A percentile compares a stretch with the other conserved stretches of the same genome.
Conservation (phyloP, 306 rosid genomes). For the Castanopsis chinensis region DNA sequence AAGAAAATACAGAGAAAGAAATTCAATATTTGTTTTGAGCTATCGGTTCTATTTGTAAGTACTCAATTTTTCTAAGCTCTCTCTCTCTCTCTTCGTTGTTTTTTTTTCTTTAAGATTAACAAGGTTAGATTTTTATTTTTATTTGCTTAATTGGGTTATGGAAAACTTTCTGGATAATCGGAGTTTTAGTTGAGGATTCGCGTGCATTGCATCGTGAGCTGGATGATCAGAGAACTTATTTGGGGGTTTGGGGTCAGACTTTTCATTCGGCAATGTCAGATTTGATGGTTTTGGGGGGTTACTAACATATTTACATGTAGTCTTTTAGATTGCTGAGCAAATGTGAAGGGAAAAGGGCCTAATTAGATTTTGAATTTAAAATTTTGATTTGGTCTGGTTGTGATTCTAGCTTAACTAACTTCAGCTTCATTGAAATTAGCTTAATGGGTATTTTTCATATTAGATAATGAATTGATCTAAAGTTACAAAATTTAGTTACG, state of each 20-base stretch:
- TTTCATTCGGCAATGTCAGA: slow-evolving; percentile 3
- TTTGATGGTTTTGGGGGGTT: neutral
- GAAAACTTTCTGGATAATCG: neutral
- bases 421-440: neutral
- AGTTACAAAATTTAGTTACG: neutral
- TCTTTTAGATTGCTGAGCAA: slow-evolving; percentile 10
- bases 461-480: neutral
- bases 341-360: neutral
- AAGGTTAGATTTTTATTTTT: neutral
- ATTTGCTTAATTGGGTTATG: neutral
- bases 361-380: neutral
- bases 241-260: neutral
- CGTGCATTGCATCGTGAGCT: neutral
- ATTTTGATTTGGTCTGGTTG: neutral
- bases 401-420: neutral
- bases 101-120: neutral
- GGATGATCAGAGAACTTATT: neutral
- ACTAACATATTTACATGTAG: neutral
- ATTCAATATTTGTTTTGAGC: slow-evolving; percentile 12
- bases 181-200: slow-evolving; percentile 9
- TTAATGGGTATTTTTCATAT: neutral
- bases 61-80: neutral
- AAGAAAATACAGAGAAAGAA: neutral
- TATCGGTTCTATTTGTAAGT: slow-evolving; percentile 41
- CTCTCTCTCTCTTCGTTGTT: slow-evolving; percentile 2